Base-by-base conservation (phyloP, 331 rosid genomes). In the Prunus yedoensis region DNA sequence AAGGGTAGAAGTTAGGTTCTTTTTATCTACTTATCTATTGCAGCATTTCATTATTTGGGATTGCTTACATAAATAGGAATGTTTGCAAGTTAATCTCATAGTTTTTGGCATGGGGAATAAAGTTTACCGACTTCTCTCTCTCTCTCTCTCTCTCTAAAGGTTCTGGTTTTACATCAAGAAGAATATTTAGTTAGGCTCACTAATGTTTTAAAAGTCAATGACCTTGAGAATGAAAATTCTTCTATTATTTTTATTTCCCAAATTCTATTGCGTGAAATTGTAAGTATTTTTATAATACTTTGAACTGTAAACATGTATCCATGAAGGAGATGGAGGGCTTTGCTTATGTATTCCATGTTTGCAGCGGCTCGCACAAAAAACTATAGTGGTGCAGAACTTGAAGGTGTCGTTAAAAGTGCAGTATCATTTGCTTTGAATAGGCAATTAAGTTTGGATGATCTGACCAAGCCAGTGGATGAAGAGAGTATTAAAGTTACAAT, bases 331-430 rank as follows among this genome's bases (percentile, higher is more conserved):
- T 79, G 60, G 27, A 46, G 66, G 47, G 27, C 59, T 57, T 74
- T 69, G 59, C 60, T 66, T 70, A 46, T 68, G 50, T 70, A 43
- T 82, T 76, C 54, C 59, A 54, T 77, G 60, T 71, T 59, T 79
- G 85, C 89, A 92, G 99, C 99, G 85, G 97, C 99, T 74, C 92
- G 97, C 72, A 92, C 99, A 14, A 95, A 95, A 84, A 95, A 95
- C 80, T 95, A 81, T 65, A 95, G 99, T 76, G 99, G 99, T 90
- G 99, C 99, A 21, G 99, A 95, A 89, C 96, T 95, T 78, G 97
- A 95, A 89, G 99, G 99, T 82, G 97, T 95, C 82, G 99, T 95
- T 41, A 95, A 92, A 89, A 95, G 97, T 90, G 99, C 99, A 45
- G 99, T 95, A 47, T 95, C 99, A 71, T 95, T 72, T 82, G 97